These are phyloP conservation scores for Echinosophora koreensis DNA, from an alignment of 306 rosid genomes.

Conservation along the genomic window DNA sequence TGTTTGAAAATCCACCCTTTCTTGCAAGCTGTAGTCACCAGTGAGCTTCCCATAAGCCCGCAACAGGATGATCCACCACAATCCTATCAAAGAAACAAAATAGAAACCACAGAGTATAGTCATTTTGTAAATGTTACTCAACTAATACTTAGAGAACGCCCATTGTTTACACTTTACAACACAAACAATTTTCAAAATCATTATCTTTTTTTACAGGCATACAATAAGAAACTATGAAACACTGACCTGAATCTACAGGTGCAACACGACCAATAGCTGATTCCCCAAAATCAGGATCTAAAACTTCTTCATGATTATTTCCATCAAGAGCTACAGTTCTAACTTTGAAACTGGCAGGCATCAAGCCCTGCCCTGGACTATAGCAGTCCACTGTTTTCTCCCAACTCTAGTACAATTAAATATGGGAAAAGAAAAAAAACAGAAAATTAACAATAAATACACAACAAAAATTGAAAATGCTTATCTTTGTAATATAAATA, in stretches of 20 bases:
- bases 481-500: neutral
- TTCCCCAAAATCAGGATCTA: conserved; percentile 97
- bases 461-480: neutral
- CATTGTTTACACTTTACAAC: conserved; percentile 14
- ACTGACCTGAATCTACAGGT: conserved; percentile 95
- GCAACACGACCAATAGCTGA: conserved; percentile 99
- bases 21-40: conserved; percentile 87
- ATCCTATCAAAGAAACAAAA: conserved; percentile 62
- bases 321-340: conserved; percentile 74
- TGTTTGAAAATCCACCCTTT: conserved; percentile 94
- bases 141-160: conserved; percentile 12
- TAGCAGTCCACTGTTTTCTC: conserved; percentile 94
- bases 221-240: conserved; percentile 5
- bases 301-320: conserved; percentile 72
- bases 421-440: neutral
- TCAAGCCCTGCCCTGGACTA: conserved; percentile 95
- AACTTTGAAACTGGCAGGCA: conserved; percentile 97
- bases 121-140: conserved; percentile 18
- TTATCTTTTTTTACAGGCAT: conserved; percentile 7
- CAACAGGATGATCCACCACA: conserved; percentile 98
- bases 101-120: neutral
- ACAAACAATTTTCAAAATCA: conserved; percentile 13
- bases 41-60: conserved; percentile 94
- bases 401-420: conserved; percentile 72
- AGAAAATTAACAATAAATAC: conserved; percentile 26